Percentiles rank a stretch among this genome's conserved stretches.
phyloP scores from a whole-genome alignment of 768 basidiomycete genomes.

The Leccinum fibrillosum region DNA sequence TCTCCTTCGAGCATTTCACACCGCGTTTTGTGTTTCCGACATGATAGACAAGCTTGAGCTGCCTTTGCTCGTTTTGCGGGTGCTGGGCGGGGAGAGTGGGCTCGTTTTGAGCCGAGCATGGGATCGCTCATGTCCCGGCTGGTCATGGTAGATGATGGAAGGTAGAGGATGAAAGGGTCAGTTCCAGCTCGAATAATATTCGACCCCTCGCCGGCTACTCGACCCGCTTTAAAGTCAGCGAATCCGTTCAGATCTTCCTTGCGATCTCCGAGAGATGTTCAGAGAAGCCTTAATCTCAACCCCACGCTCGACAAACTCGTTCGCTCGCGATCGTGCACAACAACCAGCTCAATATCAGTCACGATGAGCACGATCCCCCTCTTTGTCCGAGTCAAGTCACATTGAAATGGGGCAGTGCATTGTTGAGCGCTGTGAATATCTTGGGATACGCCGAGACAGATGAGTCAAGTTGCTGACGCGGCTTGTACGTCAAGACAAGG shows the following conservation, averaged over 20 bases:
- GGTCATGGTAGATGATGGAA: conserved; percentile 16
- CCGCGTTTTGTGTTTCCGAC: conserved; percentile 47
- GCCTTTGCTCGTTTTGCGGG: conserved; percentile 41
- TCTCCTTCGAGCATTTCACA: conserved; percentile 48
- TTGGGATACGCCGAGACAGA: background rate
- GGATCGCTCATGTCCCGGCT: conserved; percentile 21
- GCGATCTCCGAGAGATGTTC: background rate
- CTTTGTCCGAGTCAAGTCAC: background rate
- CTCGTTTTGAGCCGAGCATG: conserved; percentile 27
- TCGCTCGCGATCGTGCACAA: background rate
- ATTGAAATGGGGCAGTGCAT: background rate
- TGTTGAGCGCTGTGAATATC: conserved; percentile 2
- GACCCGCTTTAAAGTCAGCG: conserved; percentile 30
- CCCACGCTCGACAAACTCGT: background rate
- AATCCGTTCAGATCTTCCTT: background rate
- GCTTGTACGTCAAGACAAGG: conserved; percentile 4
- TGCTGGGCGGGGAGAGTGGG: conserved; percentile 27
- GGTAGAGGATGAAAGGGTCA: conserved; percentile 4
- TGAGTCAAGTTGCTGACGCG: conserved; percentile 26
- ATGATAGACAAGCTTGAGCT: conserved; percentile 43
- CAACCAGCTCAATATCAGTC: background rate
- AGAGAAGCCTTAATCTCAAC: conserved; percentile 4
- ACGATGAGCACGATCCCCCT: background rate
- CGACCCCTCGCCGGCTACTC: conserved; percentile 12
- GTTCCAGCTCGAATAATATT: background rate